Percentiles rank a stretch among this genome's conserved stretches.
phyloP scores from a whole-genome alignment of 2,329 filamentous ascomycete species.

The Aspergillus awamori region DNA sequence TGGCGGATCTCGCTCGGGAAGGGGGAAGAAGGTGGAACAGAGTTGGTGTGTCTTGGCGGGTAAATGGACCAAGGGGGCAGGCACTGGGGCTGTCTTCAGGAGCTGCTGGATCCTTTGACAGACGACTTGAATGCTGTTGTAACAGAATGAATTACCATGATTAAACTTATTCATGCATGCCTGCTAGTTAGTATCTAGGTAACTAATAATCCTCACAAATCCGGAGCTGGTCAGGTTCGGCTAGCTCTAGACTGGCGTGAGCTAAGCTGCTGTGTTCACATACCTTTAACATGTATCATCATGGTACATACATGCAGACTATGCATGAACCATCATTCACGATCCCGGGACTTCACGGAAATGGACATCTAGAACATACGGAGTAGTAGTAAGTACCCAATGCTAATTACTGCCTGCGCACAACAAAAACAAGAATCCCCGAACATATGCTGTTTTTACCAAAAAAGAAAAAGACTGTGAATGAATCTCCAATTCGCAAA shows the following conservation, averaged over 20 bases:
- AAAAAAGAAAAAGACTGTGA: background rate
- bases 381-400: background rate
- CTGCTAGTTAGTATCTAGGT: background rate
- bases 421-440: background rate
- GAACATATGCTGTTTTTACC: background rate
- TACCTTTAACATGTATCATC: background rate
- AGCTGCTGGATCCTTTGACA: too few relatives aligned
- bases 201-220: background rate
- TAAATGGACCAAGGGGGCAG: too few relatives aligned
- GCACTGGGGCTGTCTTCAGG: too few relatives aligned
- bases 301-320: conserved; percentile 2
- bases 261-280: background rate
- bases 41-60: background rate
- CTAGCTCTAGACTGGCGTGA: background rate
- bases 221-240: background rate
- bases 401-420: too few relatives aligned
- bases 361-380: background rate
- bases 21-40: background rate
- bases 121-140: background rate
- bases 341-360: background rate
- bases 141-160: background rate
- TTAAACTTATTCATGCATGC: too few relatives aligned
- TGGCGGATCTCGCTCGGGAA: background rate
- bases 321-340: conserved; percentile 8
- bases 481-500: too few relatives aligned